These are phyloP conservation scores for Melaleuca quinquenervia DNA, from an alignment of 345 rosid genomes.

Conservation along the genomic window DNA sequence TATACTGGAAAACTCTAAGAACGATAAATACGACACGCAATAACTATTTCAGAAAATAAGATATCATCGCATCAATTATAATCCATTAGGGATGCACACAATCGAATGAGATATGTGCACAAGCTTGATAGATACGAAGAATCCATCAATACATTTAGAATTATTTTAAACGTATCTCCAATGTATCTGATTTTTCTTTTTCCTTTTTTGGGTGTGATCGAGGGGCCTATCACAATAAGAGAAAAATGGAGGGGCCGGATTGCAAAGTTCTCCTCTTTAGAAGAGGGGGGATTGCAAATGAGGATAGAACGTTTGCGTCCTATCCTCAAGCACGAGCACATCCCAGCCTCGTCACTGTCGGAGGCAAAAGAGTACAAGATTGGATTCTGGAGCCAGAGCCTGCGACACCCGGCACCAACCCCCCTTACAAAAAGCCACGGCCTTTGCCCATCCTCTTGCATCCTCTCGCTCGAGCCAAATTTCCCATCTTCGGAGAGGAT, in stretches of 20 bases:
- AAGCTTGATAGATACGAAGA: neutral
- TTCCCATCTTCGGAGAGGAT: neutral
- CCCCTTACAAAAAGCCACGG: neutral
- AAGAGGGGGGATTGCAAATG: neutral
- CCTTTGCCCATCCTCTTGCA: neutral
- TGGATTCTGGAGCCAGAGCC: neutral
- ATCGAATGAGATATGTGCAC: neutral
- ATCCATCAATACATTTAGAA: neutral
- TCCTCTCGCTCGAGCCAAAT: neutral
- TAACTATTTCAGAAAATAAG: neutral
- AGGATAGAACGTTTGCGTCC: neutral
- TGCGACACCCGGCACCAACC: neutral
- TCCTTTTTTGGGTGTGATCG: neutral
- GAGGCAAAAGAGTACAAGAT: neutral
- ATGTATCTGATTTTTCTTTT: neutral
- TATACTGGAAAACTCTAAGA: too few relatives aligned
- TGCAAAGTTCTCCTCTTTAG: neutral
- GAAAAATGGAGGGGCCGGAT: neutral
- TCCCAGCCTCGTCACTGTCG: neutral
- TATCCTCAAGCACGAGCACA: neutral
- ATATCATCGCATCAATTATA: neutral
- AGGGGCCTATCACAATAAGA: neutral
- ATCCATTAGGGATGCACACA: accelerated
- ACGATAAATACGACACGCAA: neutral
- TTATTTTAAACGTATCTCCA: neutral